Evolutionary conservation across 345 rosid species (phyloP).

Genomic region (Syzygium jambos): DNA sequence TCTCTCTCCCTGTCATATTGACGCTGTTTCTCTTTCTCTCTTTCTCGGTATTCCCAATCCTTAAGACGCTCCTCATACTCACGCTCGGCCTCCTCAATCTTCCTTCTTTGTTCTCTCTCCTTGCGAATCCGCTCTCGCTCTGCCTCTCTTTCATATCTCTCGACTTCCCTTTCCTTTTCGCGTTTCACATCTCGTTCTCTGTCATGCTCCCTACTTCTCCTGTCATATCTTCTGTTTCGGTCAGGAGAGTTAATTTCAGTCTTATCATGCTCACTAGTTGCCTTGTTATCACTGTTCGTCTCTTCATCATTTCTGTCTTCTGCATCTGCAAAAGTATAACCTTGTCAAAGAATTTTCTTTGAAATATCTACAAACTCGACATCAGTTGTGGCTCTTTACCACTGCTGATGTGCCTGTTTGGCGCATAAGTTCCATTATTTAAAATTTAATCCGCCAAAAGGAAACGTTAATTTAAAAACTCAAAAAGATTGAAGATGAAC

Average conservation of each 20-base stretch:
- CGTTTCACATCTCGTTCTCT: constrained; percentile 53
- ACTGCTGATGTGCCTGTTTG: background rate
- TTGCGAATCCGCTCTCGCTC: constrained; percentile 80
- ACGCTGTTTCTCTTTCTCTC: constrained; percentile 83
- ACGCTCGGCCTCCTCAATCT: constrained; percentile 85
- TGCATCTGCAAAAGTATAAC: constrained; percentile 30
- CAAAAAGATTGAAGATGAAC: background rate
- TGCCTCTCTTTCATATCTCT: constrained; percentile 84
- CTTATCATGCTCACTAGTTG: constrained; percentile 49
- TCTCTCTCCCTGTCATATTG: constrained; percentile 93
- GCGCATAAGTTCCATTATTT: background rate
- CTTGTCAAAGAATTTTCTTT: background rate
- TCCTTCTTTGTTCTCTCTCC: constrained; percentile 93
- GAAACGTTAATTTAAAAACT: background rate
- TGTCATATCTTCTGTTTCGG: constrained; percentile 56
- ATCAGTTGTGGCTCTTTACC: background rate
- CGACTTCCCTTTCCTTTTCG: constrained; percentile 84
- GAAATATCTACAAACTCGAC: background rate
- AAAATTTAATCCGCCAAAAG: background rate
- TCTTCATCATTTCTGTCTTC: constrained; percentile 58
- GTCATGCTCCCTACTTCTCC: constrained; percentile 75
- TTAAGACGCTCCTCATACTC: constrained; percentile 79
- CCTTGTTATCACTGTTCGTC: constrained; percentile 50
- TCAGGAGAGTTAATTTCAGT: constrained; percentile 79
- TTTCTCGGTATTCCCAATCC: constrained; percentile 95